A percentile compares a stretch with the other conserved stretches of the same genome.
Evolutionary conservation across 31 red algal genomes (phyloP).

Genomic region (Porphyra umbilicalis): DNA sequence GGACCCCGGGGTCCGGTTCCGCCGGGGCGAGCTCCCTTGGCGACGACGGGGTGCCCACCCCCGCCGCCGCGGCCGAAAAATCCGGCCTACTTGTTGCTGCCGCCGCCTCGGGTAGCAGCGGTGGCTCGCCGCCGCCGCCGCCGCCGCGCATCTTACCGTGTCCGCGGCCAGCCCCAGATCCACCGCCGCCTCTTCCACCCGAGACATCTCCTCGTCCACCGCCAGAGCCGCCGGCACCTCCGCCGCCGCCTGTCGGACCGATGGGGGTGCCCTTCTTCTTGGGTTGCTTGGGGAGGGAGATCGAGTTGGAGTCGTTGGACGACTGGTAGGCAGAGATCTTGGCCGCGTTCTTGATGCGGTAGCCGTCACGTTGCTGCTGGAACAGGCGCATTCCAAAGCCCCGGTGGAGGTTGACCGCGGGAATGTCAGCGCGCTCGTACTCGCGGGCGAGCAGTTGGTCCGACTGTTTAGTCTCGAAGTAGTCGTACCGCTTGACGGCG

Average conservation of each 20-base stretch:
- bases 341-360: neutral
- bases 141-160: neutral
- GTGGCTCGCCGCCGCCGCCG: neutral
- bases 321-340: neutral
- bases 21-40: too few species aligned
- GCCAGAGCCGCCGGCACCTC: neutral
- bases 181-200: neutral
- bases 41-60: neutral
- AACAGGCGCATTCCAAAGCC: neutral
- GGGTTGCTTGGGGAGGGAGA: neutral
- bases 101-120: too few species aligned
- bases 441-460: neutral
- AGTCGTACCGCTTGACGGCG: neutral
- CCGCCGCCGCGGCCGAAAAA: neutral
- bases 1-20: too few species aligned
- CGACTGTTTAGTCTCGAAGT: neutral
- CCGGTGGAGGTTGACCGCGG: neutral
- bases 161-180: neutral
- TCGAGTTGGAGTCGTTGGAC: neutral
- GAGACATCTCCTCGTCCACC: too few species aligned
- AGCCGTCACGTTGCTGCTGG: neutral
- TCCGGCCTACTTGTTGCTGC: neutral
- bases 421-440: neutral
- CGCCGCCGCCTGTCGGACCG: neutral
- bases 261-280: neutral